Conservation (phyloP, 805 yeast genomes). For the Blastobotrys terrestris region DNA sequence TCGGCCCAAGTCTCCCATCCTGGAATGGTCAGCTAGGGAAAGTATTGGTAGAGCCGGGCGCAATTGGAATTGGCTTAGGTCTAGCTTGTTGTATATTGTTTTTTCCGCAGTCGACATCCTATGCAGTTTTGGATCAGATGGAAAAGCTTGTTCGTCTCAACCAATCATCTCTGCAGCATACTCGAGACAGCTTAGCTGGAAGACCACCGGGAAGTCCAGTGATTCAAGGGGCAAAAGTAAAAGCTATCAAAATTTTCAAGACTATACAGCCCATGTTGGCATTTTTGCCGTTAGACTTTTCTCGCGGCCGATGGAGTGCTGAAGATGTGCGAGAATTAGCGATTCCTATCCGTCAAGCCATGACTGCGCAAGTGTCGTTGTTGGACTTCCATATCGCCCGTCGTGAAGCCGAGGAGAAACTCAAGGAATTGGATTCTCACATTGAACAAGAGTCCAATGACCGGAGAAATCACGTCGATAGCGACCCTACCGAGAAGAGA, state of each 20-base stretch:
- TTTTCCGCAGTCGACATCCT: neutral
- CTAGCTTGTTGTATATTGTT: neutral
- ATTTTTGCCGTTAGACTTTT: neutral
- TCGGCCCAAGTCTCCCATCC: neutral
- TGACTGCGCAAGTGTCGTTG: neutral
- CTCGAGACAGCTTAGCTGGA: neutral
- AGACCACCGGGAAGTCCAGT: neutral
- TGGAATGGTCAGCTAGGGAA: neutral
- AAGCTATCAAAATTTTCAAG: neutral
- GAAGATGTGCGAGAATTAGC: neutral
- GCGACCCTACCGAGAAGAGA: too few relatives aligned
- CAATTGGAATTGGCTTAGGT: neutral
- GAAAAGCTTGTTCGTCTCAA: neutral
- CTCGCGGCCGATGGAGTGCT: neutral
- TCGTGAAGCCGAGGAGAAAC: neutral
- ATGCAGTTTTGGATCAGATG: neutral
- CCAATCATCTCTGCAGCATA: neutral
- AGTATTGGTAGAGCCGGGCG: neutral
- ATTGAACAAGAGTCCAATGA: neutral
- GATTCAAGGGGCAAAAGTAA: neutral
- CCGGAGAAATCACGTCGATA: too few relatives aligned
- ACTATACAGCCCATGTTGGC: neutral
- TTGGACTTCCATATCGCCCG: neutral
- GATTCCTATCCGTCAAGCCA: neutral
- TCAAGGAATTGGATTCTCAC: neutral